Evolutionary conservation across 1,284 basidiomycete species (phyloP).

Genomic region (Ganoderma resinaceum): DNA sequence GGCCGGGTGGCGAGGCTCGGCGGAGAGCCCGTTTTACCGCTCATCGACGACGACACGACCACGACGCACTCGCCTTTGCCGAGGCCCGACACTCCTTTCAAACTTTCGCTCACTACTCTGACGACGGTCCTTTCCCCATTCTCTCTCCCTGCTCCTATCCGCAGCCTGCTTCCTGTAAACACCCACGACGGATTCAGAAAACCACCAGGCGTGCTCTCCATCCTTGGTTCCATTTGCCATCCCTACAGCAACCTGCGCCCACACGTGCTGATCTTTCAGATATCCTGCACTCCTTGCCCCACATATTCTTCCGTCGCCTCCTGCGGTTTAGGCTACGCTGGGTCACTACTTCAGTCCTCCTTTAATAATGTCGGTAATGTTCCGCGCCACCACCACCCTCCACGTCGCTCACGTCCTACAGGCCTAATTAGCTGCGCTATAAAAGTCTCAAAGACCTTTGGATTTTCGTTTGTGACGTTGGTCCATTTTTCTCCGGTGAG

Average conservation of each 20-base stretch:
- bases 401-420: constrained; percentile 18
- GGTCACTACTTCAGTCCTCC: constrained; percentile 19
- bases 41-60: constrained; percentile 25
- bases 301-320: constrained; percentile 3
- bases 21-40: constrained; percentile 13
- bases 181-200: constrained; percentile 8
- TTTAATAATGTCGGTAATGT: constrained; percentile 29
- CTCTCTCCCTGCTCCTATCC: constrained; percentile 9
- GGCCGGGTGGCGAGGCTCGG: constrained; percentile 17
- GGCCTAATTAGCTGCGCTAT: constrained; percentile 29
- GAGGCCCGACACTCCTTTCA: constrained; percentile 28
- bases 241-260: constrained; percentile 23
- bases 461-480: constrained; percentile 22
- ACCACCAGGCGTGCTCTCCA: constrained; percentile 16
- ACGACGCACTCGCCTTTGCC: constrained; percentile 19
- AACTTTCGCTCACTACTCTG: constrained; percentile 22
- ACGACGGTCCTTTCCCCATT: constrained; percentile 22
- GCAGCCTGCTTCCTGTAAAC: constrained; percentile 6
- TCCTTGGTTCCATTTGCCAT: constrained; percentile 26
- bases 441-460: constrained; percentile 24
- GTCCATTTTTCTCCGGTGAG: constrained; percentile 20
- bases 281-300: constrained; percentile 23
- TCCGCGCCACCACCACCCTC: constrained; percentile 14
- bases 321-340: constrained; percentile 23
- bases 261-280: constrained; percentile 38